These are phyloP conservation scores for Mycosphaerella sp. DNA, from an alignment of 2,329 filamentous ascomycete genomes.

Conservation along the genomic window DNA sequence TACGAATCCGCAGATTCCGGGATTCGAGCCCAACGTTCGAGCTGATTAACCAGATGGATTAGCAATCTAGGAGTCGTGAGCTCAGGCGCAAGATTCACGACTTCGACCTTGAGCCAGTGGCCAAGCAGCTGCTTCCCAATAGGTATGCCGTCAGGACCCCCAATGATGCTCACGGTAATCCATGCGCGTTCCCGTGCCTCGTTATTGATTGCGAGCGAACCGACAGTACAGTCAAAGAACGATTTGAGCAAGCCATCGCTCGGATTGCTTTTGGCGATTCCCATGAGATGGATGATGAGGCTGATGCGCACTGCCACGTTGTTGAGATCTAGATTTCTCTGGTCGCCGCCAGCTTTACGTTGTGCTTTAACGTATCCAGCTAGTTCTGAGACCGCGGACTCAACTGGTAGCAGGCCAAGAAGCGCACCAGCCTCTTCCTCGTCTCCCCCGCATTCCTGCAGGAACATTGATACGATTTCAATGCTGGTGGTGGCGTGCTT, in stretches of 20 bases:
- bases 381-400: constrained; percentile 36
- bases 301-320: constrained; percentile 40
- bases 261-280: constrained; percentile 4
- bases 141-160: not conserved
- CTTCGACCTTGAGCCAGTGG: constrained; percentile 11
- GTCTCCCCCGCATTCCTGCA: constrained; percentile 5
- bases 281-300: constrained; percentile 49
- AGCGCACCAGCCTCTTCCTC: constrained; percentile 18
- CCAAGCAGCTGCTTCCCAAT: constrained; percentile 9
- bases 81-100: constrained; percentile 7
- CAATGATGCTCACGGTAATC: constrained; percentile 3
- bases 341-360: not conserved
- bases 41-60: constrained; percentile 9
- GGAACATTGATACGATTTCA: constrained; percentile 22
- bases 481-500: constrained; percentile 22
- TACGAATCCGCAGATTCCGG: constrained; percentile 2
- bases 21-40: constrained; percentile 4
- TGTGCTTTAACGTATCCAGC: constrained; percentile 30
- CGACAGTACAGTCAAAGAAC: constrained; percentile 18
- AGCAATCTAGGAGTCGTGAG: constrained; percentile 15
- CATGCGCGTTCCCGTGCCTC: constrained; percentile 17
- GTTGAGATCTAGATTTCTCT: constrained; percentile 1
- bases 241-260: constrained; percentile 9
- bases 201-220: constrained; percentile 21
- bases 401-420: constrained; percentile 21